Conservation (phyloP, 768 basidiomycete genomes). For the Lactarius quietus region DNA sequence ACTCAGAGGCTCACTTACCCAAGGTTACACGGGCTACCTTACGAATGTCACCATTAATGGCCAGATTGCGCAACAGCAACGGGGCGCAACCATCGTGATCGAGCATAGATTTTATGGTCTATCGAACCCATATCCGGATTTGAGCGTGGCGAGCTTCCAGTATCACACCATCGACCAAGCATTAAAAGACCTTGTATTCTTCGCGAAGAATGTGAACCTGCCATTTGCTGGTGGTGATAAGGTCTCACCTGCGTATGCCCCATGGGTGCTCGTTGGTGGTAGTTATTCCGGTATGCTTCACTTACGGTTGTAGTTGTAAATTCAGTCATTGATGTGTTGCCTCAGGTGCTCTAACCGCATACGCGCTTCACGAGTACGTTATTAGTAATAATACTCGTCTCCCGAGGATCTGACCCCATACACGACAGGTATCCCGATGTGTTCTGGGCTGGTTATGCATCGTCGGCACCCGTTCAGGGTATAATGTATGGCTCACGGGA, state of each 20-base stretch:
- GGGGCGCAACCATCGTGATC: constrained; percentile 57
- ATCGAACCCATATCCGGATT: not conserved
- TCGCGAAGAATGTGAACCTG: constrained; percentile 51
- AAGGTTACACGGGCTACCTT: constrained; percentile 48
- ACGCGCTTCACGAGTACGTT: constrained; percentile 62
- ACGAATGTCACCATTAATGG: constrained; percentile 64
- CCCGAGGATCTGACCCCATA: not conserved
- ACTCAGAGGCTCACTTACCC: not conserved
- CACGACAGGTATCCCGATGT: constrained; percentile 49
- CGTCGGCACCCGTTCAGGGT: constrained; percentile 29
- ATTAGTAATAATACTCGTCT: not conserved
- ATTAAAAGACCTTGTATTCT: constrained; percentile 59
- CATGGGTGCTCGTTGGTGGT: constrained; percentile 44
- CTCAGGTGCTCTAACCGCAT: constrained; percentile 41
- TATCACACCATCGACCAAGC: not conserved
- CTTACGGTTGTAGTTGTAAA: not conserved
- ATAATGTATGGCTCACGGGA: not conserved
- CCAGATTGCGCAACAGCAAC: constrained; percentile 60
- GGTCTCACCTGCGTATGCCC: constrained; percentile 49
- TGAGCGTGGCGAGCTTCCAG: not conserved
- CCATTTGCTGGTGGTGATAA: constrained; percentile 43
- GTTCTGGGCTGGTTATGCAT: constrained; percentile 58
- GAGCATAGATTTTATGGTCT: constrained; percentile 61
- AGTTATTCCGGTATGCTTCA: constrained; percentile 40
- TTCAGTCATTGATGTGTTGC: constrained; percentile 8